Percentiles rank a stretch among this genome's conserved stretches.
phyloP scores from a whole-genome alignment of 352 stramenopile species.

The Phytophthora tentaculata region DNA sequence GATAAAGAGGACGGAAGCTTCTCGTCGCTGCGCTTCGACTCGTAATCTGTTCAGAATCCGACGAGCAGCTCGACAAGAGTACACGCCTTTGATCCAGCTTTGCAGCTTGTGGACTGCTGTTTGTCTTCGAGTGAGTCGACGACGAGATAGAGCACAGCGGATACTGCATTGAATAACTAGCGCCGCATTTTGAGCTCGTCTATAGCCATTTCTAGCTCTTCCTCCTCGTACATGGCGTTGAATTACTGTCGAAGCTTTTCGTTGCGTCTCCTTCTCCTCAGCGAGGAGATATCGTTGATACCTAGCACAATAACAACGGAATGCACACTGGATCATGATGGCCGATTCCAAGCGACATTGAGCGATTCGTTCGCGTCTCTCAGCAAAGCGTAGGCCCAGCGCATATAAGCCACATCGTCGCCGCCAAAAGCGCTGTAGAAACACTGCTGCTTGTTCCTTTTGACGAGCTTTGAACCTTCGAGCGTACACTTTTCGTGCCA shows the following conservation, averaged over 20 bases:
- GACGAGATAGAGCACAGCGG: slow-evolving; percentile 42
- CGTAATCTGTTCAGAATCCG: slow-evolving; percentile 35
- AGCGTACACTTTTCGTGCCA: slow-evolving; percentile 32
- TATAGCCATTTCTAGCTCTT: slow-evolving; percentile 26
- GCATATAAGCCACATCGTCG: slow-evolving; percentile 44
- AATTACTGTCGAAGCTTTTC: slow-evolving; percentile 40
- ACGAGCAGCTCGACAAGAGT: slow-evolving; percentile 27
- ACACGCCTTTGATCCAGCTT: slow-evolving; percentile 31
- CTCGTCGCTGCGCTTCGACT: slow-evolving; percentile 35
- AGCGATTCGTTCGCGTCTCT: slow-evolving; percentile 45
- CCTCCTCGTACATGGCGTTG: slow-evolving; percentile 44
- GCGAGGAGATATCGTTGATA: slow-evolving; percentile 11
- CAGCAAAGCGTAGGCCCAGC: slow-evolving; percentile 58
- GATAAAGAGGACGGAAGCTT: slow-evolving; percentile 57
- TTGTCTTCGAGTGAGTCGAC: slow-evolving; percentile 21
- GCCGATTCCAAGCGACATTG: slow-evolving; percentile 34
- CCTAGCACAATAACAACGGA: slow-evolving; percentile 36
- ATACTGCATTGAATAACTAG: slow-evolving; percentile 55
- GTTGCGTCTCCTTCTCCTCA: slow-evolving; percentile 26
- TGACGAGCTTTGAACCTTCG: slow-evolving; percentile 16
- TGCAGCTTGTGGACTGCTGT: slow-evolving; percentile 41
- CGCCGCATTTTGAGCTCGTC: slow-evolving; percentile 25
- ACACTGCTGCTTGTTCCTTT: slow-evolving; percentile 43
- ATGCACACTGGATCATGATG: slow-evolving; percentile 49
- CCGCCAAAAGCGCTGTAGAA: slow-evolving; percentile 59